Evolutionary conservation across 2,329 filamentous ascomycete genomes (phyloP).

Genomic region (Sporothrix protearum): DNA sequence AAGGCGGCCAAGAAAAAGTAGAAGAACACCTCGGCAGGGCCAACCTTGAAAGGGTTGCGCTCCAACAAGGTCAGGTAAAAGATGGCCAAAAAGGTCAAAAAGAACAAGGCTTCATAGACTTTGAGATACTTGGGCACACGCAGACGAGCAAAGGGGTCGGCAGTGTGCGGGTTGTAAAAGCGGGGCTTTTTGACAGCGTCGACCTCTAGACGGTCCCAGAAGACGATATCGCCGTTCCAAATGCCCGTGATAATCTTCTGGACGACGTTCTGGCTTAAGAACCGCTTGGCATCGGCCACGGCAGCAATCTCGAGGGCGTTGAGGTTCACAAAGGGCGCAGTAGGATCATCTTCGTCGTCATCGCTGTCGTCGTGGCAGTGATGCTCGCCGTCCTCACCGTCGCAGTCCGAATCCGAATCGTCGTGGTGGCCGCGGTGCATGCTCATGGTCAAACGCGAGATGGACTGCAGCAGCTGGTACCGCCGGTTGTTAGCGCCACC

Average conservation of each 20-base stretch:
- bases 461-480: conserved; percentile 50
- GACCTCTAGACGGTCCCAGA: conserved; percentile 76
- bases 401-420: conserved; percentile 31
- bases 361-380: conserved; percentile 45
- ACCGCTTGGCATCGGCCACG: conserved; percentile 77
- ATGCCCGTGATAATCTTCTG: conserved; percentile 81
- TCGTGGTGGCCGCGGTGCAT: conserved; percentile 39
- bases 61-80: conserved; percentile 86
- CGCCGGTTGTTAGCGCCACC: conserved; percentile 43
- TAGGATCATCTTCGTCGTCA: conserved; percentile 58
- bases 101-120: conserved; percentile 78
- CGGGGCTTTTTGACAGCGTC: conserved; percentile 71
- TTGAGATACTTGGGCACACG: conserved; percentile 82
- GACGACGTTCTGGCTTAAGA: conserved; percentile 73
- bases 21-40: conserved; percentile 65
- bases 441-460: conserved; percentile 54
- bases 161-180: conserved; percentile 64
- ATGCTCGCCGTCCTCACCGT: conserved; percentile 49
- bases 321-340: conserved; percentile 69
- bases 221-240: conserved; percentile 82
- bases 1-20: conserved; percentile 87
- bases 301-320: conserved; percentile 86
- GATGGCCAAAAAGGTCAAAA: conserved; percentile 68
- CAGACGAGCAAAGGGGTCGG: conserved; percentile 71
- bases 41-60: conserved; percentile 63